Conservation (phyloP, 176 grass and related monocot species). For the Oryza glumipatula region DNA sequence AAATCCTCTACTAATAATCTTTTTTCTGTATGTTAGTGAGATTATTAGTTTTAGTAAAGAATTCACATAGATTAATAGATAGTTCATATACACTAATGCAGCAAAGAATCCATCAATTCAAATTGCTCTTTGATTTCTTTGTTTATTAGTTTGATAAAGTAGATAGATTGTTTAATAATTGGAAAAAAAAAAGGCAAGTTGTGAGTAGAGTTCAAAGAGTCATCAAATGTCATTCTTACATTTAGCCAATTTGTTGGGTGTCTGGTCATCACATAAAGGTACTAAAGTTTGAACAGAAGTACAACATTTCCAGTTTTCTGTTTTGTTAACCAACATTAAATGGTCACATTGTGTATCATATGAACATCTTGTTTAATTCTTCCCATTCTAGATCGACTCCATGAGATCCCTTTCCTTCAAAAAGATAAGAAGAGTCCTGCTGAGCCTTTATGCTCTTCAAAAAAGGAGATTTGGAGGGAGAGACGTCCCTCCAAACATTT, state of each 20-base stretch:
- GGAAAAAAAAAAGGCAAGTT: not conserved
- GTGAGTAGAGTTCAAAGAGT: not conserved
- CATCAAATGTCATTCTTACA: not conserved
- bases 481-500: too few relatives aligned
- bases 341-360: not conserved
- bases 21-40: not conserved
- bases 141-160: not conserved
- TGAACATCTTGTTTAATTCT: slow-evolving; percentile 11
- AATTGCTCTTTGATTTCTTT: not conserved
- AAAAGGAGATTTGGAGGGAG: too few relatives aligned
- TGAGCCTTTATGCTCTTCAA: too few relatives aligned
- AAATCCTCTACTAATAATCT: not conserved
- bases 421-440: not conserved
- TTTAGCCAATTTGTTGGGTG: not conserved
- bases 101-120: not conserved
- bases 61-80: too few relatives aligned
- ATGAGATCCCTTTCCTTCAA: not conserved
- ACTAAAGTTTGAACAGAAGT: not conserved
- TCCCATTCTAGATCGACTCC: not conserved
- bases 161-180: not conserved
- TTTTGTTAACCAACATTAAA: not conserved
- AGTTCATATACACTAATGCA: not conserved
- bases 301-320: not conserved
- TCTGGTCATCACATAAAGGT: not conserved
- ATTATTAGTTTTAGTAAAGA: not conserved